Evolutionary conservation across 1,284 basidiomycete genomes (phyloP), one percentile per base, ranked within the genome.

Genomic region (Pholiota adiposa): DNA sequence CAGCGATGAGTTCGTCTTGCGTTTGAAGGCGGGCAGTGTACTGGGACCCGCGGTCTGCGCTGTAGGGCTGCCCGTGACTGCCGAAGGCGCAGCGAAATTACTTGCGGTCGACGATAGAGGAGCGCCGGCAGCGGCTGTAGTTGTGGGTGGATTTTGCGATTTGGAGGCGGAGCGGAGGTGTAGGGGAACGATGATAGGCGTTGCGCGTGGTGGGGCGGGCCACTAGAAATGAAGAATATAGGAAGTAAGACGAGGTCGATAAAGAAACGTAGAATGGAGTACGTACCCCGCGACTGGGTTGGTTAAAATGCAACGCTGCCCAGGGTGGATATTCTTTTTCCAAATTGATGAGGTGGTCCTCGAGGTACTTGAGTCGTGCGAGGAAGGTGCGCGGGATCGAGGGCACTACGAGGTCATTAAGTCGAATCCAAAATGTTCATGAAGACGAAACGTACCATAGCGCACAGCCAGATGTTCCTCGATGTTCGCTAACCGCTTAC

Each of bases 271-370:
- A 33, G 14, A 23, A 33, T 21, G 34, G n/a, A 23, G 52, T n/a
- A 81, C 88, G 53, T 75, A 92, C 91, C 18, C 87, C 88, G 58
- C 91, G 84, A 68, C 85, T 82, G 2, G 91, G 90, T 68, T 93
- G 90, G 62, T 89, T 91, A 69, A 92, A 92, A 69, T 92, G 90
- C 21, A 92, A 74, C 8, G 90, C 90, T 0, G 90, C 89, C 90
- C 90, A 93, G 3, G 90, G 89, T 1, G 90, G 90, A 66, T 90
- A 90, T 55, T 92, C 89, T 66, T 83, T 88, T 69, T 93, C 90
- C 1, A 93, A 75, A 52, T 80, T 79, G 36, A 89, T 79, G 58
- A 93, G 81, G 67, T 92, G 89, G 40, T 91, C 88, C 72, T 93
- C 90, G 1, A 93, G 71, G 62, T 84, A 86, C 64, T 84, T 84